Percentiles rank a stretch among this genome's conserved stretches.
Evolutionary conservation across 2,329 filamentous ascomycete species (phyloP).

Genomic region (Hymenotorrendiella dingleyae): DNA sequence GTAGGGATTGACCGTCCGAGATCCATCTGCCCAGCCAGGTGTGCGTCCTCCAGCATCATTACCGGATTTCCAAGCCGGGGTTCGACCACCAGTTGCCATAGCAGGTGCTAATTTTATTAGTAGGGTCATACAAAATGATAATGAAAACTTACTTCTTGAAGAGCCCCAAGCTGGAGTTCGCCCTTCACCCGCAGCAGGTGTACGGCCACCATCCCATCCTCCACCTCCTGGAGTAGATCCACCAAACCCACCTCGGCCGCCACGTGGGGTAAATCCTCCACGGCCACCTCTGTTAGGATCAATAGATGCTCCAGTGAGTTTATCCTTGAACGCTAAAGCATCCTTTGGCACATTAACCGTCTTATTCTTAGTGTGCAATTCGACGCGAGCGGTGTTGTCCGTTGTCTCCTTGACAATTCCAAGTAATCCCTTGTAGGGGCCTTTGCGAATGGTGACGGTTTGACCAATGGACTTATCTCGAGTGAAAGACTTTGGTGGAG

Average conservation of each 20-base stretch:
- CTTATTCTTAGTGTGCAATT: conserved; percentile 92
- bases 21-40: conserved; percentile 65
- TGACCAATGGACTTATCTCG: conserved; percentile 84
- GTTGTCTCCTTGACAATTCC: conserved; percentile 96
- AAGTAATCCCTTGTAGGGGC: conserved; percentile 84
- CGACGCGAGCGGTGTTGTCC: conserved; percentile 78
- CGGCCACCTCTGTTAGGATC: conserved; percentile 54
- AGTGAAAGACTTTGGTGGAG: conserved; percentile 67
- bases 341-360: conserved; percentile 79
- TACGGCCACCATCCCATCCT: conserved; percentile 64
- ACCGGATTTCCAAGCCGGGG: conserved; percentile 59
- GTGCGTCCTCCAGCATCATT: conserved; percentile 48
- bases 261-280: conserved; percentile 36
- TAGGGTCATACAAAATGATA: not conserved
- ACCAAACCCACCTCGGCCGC: conserved; percentile 41
- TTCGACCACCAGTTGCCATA: conserved; percentile 49
- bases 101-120: conserved; percentile 42
- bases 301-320: conserved; percentile 69
- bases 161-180: conserved; percentile 74
- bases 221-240: conserved; percentile 42
- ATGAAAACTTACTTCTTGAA: conserved; percentile 47
- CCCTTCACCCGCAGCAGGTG: conserved; percentile 57
- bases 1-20: conserved; percentile 57
- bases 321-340: conserved; percentile 80
- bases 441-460: conserved; percentile 82